Evolutionary conservation across 2,329 filamentous ascomycete species (phyloP), one percentile per base, ranked within the genome.

Genomic region (Capronia epimyces): DNA sequence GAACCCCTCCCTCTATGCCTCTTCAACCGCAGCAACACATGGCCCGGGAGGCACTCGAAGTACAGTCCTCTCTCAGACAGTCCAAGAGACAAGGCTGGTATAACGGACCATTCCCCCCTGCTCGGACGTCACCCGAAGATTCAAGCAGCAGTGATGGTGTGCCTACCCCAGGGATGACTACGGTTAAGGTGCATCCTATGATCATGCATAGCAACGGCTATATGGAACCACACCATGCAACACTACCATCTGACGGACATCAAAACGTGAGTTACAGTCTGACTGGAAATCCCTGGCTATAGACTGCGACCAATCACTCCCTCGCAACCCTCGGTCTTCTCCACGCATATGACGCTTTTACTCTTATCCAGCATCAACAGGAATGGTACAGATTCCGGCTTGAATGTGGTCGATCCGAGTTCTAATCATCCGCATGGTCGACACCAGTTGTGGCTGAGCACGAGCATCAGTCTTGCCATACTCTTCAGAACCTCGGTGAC

Each of bases 91-190:
- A 63, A 48, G 63, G 62, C 13, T 65, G 64, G 60, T 68, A 68
- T 44, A 62, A 62, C 40, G 66, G 67, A 20, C 66, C 67, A 42
- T 58, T 60, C 22, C 59, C 62, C 22, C 64, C 58, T 36, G 61
- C 65, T 15, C 67, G 70, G 32, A 70, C 66, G 13, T 73, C 71
- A 15, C 72, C 73, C 1, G 71, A 74, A 58, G 72, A 73, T 59
- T 73, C 71, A 1, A 74, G 71, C 56, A 75, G 71, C 59, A 74
- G 71, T 48, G 73, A 75, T 52, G 71, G 71, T 13, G 70, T 75
- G 1, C 67, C 71, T 6, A 75, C 72, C 20, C 72, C 72, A 3
- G 73, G 71, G 6, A 72, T 69, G 21, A 67, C 72, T 10, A 67
- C 69, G n/a, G 64, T 71, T 22, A 72, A 75, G 49, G 73, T 74